Percentiles rank a stretch among this genome's conserved stretches.
Evolutionary conservation across 768 basidiomycete genomes (phyloP).

Genomic region (Psilocybe sp.): DNA sequence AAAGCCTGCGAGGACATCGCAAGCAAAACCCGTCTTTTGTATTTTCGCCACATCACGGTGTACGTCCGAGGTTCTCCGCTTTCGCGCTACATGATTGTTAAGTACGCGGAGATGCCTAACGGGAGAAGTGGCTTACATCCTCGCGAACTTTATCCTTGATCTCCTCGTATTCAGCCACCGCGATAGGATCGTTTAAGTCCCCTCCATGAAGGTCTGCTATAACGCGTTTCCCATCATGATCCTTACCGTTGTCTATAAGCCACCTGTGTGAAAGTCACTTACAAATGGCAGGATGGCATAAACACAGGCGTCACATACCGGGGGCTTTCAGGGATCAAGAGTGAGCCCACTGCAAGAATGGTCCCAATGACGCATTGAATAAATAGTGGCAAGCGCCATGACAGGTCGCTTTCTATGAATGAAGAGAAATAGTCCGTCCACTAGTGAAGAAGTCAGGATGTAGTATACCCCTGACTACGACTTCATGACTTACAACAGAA

Average conservation of each 20-base stretch:
- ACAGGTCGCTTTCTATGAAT: conserved; percentile 77
- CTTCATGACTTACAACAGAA: conserved; percentile 65
- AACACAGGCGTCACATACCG: conserved; percentile 40
- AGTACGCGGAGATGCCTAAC: neutral
- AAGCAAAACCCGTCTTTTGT: conserved; percentile 83
- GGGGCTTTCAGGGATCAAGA: conserved; percentile 89
- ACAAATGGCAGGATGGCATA: conserved; percentile 13
- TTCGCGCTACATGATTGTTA: conserved; percentile 49
- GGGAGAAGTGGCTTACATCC: conserved; percentile 44
- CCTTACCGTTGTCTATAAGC: conserved; percentile 85
- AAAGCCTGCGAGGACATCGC: conserved; percentile 97
- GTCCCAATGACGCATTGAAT: conserved; percentile 86
- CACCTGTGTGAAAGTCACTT: conserved; percentile 47
- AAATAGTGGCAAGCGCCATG: conserved; percentile 91
- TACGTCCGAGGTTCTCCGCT: conserved; percentile 78
- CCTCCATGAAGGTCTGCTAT: conserved; percentile 90
- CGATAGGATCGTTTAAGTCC: conserved; percentile 60
- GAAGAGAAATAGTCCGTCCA: conserved; percentile 96
- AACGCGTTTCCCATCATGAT: conserved; percentile 80
- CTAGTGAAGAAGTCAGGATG: conserved; percentile 30
- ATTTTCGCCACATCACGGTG: conserved; percentile 78
- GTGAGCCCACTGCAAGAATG: conserved; percentile 74
- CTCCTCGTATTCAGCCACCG: conserved; percentile 83
- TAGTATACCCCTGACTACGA: neutral
- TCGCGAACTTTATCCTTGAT: conserved; percentile 78